Evolutionary conservation across 2,329 filamentous ascomycete species (phyloP), one percentile per base, ranked within the genome.

Genomic region (Diaporthe sp.): DNA sequence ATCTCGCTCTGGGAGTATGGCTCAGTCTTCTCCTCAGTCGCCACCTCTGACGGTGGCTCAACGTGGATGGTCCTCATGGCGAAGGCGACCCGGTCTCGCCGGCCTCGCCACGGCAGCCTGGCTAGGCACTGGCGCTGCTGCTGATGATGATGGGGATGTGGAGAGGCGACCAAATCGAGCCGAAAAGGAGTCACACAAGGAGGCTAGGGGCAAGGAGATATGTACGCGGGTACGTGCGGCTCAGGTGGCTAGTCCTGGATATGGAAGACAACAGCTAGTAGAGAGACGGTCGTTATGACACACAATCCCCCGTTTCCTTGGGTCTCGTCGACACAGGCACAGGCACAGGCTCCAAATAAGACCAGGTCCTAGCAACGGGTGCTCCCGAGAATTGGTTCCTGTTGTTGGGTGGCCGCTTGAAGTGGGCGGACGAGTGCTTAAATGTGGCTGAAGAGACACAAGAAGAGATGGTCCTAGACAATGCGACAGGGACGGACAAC

Each of bases 1-100:
- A 90, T 85, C 80, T 91, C 88, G 66, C 88, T 86, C 76, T 89
- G 85, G 13, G 89, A 89, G 77, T 90, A 89, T 13, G 89, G 88
- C 81, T 91, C 88, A 61, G 89, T 91, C 81, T 85, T 88, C 82
- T 91, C 88, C 81, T 86, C 74, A 32, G 81, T 79, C 63, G 76
- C 73, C 61, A 77, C 78, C 75, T 76, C 76, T 10, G 73, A 61
- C 15, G 69, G 61, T 44, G 70, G 59, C 70, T 77, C 75, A 25
- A 80, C 77, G 77, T 82, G 85, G 77, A 83, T 81, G 76, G 89
- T 87, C 78, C 83, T 84, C 88, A 90, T 90, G 78, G 78, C 78
- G 72, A 76, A 70, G 77, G 75, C 72, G 72, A 73, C 70, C 55
- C 44, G 63, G 61, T 53, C 32, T 61, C 61, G 55, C 65, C 56